Conservation (phyloP, 805 yeast genomes). For the Naumovozyma dairenensis region DNA sequence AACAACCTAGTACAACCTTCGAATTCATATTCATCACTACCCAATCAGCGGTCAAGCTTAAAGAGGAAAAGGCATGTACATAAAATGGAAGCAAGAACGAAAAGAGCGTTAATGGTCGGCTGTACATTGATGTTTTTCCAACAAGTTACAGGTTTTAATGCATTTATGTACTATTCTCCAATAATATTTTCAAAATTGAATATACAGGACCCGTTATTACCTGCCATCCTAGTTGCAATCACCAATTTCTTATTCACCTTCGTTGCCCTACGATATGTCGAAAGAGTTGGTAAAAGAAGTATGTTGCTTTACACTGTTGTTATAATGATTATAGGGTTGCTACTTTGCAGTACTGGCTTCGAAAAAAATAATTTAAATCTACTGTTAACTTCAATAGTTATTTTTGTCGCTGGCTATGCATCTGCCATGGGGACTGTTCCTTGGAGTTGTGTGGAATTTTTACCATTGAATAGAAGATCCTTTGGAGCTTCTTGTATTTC, state of each 20-base stretch:
- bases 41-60: background rate
- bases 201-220: slow-evolving; percentile 42
- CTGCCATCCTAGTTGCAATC: slow-evolving; percentile 45
- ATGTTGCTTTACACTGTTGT: slow-evolving; percentile 36
- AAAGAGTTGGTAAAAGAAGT: slow-evolving; percentile 37
- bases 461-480: slow-evolving; percentile 34
- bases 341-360: slow-evolving; percentile 28
- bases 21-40: slow-evolving; percentile 1
- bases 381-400: slow-evolving; percentile 26
- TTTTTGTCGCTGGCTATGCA: slow-evolving; percentile 35
- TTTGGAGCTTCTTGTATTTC: slow-evolving; percentile 35
- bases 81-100: slow-evolving; percentile 27
- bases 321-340: slow-evolving; percentile 32
- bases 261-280: slow-evolving; percentile 41
- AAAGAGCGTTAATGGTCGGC: slow-evolving; percentile 36
- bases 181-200: slow-evolving; percentile 45
- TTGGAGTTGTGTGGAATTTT: slow-evolving; percentile 37
- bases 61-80: slow-evolving; percentile 6
- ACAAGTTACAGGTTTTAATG: slow-evolving; percentile 53
- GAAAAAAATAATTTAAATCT: slow-evolving; percentile 10
- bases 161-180: slow-evolving; percentile 54
- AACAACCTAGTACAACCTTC: background rate
- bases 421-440: slow-evolving; percentile 37
- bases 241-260: slow-evolving; percentile 48
- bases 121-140: slow-evolving; percentile 46